Evolutionary conservation across 495 filamentous ascomycete genomes (phyloP).

Genomic region (Jackrogersella multiformis): DNA sequence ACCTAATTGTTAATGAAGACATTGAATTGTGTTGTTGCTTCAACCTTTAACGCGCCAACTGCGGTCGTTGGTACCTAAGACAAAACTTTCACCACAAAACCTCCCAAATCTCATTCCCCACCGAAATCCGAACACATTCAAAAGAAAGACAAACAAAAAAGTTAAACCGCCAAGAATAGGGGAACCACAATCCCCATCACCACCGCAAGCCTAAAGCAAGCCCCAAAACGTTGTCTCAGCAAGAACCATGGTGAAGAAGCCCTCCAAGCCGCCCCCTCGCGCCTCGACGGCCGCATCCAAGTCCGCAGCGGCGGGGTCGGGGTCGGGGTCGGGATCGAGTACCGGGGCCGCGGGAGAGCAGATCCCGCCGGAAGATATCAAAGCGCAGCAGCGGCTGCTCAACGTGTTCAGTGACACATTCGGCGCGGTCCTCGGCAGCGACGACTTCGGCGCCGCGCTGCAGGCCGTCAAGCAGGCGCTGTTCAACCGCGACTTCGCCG

Average conservation of each 20-base stretch:
- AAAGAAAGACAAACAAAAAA: background rate
- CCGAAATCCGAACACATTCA: background rate
- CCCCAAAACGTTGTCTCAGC: background rate
- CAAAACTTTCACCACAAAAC: background rate
- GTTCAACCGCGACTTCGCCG: slow-evolving; percentile 82
- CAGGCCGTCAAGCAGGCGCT: slow-evolving; percentile 86
- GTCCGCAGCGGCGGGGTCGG: background rate
- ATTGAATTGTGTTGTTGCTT: background rate
- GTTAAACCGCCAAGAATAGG: background rate
- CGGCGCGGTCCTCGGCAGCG: slow-evolving; percentile 49
- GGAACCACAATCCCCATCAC: background rate
- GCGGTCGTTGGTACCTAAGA: no score
- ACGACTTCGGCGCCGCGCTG: slow-evolving; percentile 58
- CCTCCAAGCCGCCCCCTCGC: slow-evolving; percentile 21
- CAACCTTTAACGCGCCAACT: background rate
- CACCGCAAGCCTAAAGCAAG: background rate
- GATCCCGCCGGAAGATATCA: slow-evolving; percentile 30
- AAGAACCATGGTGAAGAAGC: slow-evolving; percentile 24
- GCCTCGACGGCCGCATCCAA: background rate
- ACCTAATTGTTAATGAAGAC: background rate
- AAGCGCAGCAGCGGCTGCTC: slow-evolving; percentile 78
- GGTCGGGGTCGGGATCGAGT: background rate
- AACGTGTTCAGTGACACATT: slow-evolving; percentile 78
- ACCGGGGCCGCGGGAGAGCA: slow-evolving; percentile 47
- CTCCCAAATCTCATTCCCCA: background rate